Percentiles rank a stretch among this genome's conserved stretches.
Conservation (phyloP, 1,284 basidiomycete genomes). For the Flammula alnicola region DNA sequence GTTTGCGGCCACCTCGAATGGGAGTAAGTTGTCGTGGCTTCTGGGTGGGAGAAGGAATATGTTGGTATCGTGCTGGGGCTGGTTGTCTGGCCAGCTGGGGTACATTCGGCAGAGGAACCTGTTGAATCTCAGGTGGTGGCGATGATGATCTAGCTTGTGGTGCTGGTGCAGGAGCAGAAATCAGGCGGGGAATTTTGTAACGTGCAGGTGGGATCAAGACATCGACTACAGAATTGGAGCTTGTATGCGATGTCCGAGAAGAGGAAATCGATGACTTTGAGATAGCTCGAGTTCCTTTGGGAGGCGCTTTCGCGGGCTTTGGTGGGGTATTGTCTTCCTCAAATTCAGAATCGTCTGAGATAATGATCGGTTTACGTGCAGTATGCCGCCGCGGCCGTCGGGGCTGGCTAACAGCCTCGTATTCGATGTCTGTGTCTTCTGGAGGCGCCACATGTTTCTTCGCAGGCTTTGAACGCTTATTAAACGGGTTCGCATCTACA, state of each 20-base stretch:
- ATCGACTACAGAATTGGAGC: slow-evolving; percentile 31
- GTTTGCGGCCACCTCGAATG: slow-evolving; percentile 49
- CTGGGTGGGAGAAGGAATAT: slow-evolving; percentile 38
- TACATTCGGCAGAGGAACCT: neutral
- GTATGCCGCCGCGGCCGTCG: slow-evolving; percentile 23
- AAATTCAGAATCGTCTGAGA: slow-evolving; percentile 46
- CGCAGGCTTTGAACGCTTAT: slow-evolving; percentile 9
- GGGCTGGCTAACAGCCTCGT: slow-evolving; percentile 21
- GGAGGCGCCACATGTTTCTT: neutral
- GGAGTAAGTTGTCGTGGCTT: slow-evolving; percentile 69
- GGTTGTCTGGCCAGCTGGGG: slow-evolving; percentile 4
- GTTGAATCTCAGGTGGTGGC: slow-evolving; percentile 7
- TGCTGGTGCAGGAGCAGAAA: slow-evolving; percentile 14
- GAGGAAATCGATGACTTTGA: neutral
- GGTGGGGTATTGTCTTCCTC: slow-evolving; percentile 27
- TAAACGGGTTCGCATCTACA: slow-evolving; percentile 33
- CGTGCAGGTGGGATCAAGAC: slow-evolving; percentile 43
- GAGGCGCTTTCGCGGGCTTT: slow-evolving; percentile 23
- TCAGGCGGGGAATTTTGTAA: slow-evolving; percentile 22
- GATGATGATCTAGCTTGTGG: slow-evolving; percentile 7
- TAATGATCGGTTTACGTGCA: slow-evolving; percentile 26
- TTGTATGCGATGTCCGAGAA: slow-evolving; percentile 6
- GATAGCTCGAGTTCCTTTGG: slow-evolving; percentile 14
- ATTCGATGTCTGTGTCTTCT: slow-evolving; percentile 24
- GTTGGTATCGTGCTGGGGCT: slow-evolving; percentile 31